These are phyloP conservation scores for Alternaria metachromatica DNA, from an alignment of 2,329 filamentous ascomycete species.

Conservation along the genomic window DNA sequence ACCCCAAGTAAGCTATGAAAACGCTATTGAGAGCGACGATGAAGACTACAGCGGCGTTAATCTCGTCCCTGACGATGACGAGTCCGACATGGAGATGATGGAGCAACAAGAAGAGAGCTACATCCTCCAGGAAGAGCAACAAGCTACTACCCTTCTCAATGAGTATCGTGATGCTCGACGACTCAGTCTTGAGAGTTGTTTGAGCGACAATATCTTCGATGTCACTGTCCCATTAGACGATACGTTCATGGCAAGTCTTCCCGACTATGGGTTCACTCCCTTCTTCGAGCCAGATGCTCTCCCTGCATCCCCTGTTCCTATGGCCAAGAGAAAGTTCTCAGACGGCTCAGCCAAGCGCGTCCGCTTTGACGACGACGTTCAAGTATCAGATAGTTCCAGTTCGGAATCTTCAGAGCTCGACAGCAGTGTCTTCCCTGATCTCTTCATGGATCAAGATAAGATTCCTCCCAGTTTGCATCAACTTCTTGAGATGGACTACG, in stretches of 20 bases:
- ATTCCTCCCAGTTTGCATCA: constrained; percentile 75
- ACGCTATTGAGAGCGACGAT: constrained; percentile 49
- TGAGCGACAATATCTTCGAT: constrained; percentile 44
- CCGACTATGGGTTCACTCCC: constrained; percentile 43
- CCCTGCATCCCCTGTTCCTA: constrained; percentile 50
- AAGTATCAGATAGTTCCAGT: constrained; percentile 66
- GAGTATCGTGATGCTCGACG: constrained; percentile 44
- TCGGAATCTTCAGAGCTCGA: constrained; percentile 61
- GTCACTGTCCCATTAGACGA: constrained; percentile 37
- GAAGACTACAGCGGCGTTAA: constrained; percentile 75
- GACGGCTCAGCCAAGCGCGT: constrained; percentile 66
- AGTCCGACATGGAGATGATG: constrained; percentile 81
- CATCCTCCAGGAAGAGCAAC: constrained; percentile 60
- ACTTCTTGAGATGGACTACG: constrained; percentile 68
- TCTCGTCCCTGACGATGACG: constrained; percentile 74
- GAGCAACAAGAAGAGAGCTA: constrained; percentile 79
- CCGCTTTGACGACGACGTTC: constrained; percentile 71
- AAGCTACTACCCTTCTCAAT: constrained; percentile 37
- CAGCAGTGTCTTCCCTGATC: constrained; percentile 74
- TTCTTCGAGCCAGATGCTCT: constrained; percentile 51
- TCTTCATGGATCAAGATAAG: constrained; percentile 77
- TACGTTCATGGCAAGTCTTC: constrained; percentile 30
- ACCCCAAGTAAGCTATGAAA: constrained; percentile 34
- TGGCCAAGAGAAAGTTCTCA: constrained; percentile 45
- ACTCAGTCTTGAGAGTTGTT: constrained; percentile 42